These are phyloP conservation scores for Stramenopiles sp. DNA, from an alignment of 352 stramenopile genomes.

Conservation along the genomic window DNA sequence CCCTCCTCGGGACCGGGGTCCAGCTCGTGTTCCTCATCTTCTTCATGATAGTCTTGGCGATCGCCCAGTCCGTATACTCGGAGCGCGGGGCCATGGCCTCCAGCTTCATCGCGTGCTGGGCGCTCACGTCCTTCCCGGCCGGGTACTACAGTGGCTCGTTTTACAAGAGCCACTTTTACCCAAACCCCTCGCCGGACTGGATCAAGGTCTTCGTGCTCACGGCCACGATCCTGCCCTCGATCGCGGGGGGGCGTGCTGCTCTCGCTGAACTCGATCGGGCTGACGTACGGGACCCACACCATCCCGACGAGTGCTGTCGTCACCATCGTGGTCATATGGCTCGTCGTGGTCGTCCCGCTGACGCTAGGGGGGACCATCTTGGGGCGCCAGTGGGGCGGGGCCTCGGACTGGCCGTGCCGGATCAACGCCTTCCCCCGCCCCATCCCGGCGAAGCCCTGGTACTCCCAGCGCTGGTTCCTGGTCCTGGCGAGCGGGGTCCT, in stretches of 20 bases:
- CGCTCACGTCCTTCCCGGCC: constrained; percentile 72
- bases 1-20: constrained; percentile 78
- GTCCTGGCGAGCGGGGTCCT: constrained; percentile 85
- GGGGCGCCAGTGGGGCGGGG: constrained; percentile 70
- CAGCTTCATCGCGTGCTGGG: constrained; percentile 80
- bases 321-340: constrained; percentile 86
- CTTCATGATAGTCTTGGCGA: constrained; percentile 82
- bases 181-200: constrained; percentile 63
- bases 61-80: constrained; percentile 84
- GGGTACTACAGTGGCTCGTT: constrained; percentile 72
- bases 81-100: constrained; percentile 82
- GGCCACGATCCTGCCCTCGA: constrained; percentile 53
- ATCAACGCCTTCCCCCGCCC: constrained; percentile 89
- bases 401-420: constrained; percentile 37
- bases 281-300: constrained; percentile 77
- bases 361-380: constrained; percentile 86
- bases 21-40: constrained; percentile 80
- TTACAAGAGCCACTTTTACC: constrained; percentile 76
- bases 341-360: constrained; percentile 87
- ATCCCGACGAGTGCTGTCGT: constrained; percentile 86
- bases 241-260: constrained; percentile 74
- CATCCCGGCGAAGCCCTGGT: constrained; percentile 48
- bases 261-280: constrained; percentile 80
- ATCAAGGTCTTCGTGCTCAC: constrained; percentile 62
- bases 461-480: constrained; percentile 51